Percentiles rank a stretch among this genome's conserved stretches.
Evolutionary conservation across 192 early-diverging fungal genomes (phyloP).

Genomic region (Martensiomyces pterosporus): DNA sequence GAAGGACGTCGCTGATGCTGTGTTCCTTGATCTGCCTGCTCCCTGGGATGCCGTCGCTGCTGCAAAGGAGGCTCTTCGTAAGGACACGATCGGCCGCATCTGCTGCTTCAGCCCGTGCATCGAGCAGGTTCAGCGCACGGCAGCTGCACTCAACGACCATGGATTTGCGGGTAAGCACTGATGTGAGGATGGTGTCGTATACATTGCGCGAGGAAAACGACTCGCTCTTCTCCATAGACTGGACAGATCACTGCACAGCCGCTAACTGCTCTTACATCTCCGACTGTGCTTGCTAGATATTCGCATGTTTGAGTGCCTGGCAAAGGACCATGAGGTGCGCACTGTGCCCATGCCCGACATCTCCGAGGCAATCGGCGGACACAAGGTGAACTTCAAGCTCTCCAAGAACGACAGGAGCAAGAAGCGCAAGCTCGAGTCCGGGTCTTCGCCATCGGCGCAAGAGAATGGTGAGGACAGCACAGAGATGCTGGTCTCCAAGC

Average conservation of each 20-base stretch:
- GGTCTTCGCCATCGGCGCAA: background rate
- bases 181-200: no score
- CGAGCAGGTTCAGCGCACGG: slow-evolving; percentile 88
- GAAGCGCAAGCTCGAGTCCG: slow-evolving; percentile 29
- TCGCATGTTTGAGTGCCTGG: slow-evolving; percentile 90
- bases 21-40: slow-evolving; percentile 93
- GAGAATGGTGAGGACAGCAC: background rate
- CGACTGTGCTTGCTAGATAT: no score
- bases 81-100: slow-evolving; percentile 74
- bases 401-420: slow-evolving; percentile 16
- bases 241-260: no score
- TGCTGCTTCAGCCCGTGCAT: slow-evolving; percentile 96
- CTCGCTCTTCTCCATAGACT: no score
- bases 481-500: slow-evolving; percentile 60
- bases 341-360: slow-evolving; percentile 61
- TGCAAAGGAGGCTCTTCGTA: slow-evolving; percentile 83
- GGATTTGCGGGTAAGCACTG: no score
- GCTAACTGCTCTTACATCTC: no score
- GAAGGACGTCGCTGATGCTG: slow-evolving; percentile 70
- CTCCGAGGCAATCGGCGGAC: slow-evolving; percentile 55
- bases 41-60: slow-evolving; percentile 90
- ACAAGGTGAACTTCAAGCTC: slow-evolving; percentile 32
- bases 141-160: slow-evolving; percentile 67
- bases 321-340: slow-evolving; percentile 71
- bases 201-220: no score